Evolutionary conservation across 192 early-diverging fungal species (phyloP).

Genomic region (Coemansia sp.): DNA sequence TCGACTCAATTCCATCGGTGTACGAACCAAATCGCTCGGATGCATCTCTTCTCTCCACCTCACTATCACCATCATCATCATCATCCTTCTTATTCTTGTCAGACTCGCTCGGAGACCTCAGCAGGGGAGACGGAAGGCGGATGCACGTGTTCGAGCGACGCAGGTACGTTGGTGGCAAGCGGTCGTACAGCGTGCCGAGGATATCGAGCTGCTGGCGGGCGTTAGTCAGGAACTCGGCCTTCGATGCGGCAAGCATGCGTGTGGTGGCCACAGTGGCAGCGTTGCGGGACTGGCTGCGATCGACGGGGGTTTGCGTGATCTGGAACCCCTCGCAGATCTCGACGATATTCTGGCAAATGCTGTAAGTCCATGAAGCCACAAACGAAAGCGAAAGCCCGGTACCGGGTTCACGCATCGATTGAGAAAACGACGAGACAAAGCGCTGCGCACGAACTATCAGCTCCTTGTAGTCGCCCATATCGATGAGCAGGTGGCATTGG

Average conservation of each 20-base stretch:
- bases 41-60: neutral
- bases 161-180: constrained; percentile 19
- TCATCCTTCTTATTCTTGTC: neutral
- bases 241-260: constrained; percentile 35
- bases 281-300: neutral
- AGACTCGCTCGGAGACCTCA: neutral
- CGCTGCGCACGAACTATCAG: constrained; percentile 39
- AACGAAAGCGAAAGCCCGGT: constrained; percentile 41
- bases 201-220: constrained; percentile 50
- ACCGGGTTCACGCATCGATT: constrained; percentile 37
- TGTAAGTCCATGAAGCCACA: constrained; percentile 50
- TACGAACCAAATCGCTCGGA: neutral
- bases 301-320: constrained; percentile 13
- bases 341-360: constrained; percentile 49
- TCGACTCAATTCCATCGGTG: neutral
- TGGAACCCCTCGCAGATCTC: constrained; percentile 52
- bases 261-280: constrained; percentile 7
- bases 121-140: constrained; percentile 11
- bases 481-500: constrained; percentile 80
- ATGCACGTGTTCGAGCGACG: constrained; percentile 16
- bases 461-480: constrained; percentile 56
- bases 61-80: neutral
- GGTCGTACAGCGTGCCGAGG: constrained; percentile 35
- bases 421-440: constrained; percentile 35
- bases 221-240: constrained; percentile 51